phyloP scores from a whole-genome alignment of 352 stramenopile genomes.

The Phytopythium helicoides region DNA sequence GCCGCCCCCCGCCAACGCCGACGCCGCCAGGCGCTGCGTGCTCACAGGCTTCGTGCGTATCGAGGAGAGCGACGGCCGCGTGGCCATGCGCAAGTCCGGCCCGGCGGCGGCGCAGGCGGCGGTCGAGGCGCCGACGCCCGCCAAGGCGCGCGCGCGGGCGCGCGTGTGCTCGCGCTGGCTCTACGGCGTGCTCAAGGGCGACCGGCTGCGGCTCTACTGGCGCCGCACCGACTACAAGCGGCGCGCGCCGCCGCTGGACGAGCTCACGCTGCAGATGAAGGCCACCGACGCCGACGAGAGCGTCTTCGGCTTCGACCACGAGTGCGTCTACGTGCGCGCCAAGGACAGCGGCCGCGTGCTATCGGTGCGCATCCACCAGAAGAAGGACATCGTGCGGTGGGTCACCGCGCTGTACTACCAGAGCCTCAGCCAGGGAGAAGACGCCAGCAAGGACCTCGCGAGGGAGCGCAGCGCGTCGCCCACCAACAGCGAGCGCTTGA shows the following conservation, averaged over 20 bases:
- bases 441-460: background rate
- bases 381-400: constrained; percentile 63
- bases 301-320: constrained; percentile 57
- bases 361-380: constrained; percentile 52
- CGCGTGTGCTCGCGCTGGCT: constrained; percentile 58
- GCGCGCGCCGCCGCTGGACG: constrained; percentile 37
- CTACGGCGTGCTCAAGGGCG: constrained; percentile 44
- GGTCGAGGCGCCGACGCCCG: constrained; percentile 19
- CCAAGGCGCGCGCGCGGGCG: constrained; percentile 23
- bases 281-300: constrained; percentile 39
- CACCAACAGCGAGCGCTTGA: background rate
- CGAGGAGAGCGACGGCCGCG: constrained; percentile 43
- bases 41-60: constrained; percentile 57
- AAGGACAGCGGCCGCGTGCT: constrained; percentile 37
- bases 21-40: background rate
- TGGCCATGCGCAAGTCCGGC: constrained; percentile 17
- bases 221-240: constrained; percentile 59
- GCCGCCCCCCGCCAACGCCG: background rate
- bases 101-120: constrained; percentile 15
- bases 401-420: constrained; percentile 65
- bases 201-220: constrained; percentile 49
- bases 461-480: background rate
- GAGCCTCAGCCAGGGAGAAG: constrained; percentile 21
- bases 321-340: constrained; percentile 53
- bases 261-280: constrained; percentile 39